Evolutionary conservation across 2,329 filamentous ascomycete genomes (phyloP).

Genomic region (Aureobasidium sp.): DNA sequence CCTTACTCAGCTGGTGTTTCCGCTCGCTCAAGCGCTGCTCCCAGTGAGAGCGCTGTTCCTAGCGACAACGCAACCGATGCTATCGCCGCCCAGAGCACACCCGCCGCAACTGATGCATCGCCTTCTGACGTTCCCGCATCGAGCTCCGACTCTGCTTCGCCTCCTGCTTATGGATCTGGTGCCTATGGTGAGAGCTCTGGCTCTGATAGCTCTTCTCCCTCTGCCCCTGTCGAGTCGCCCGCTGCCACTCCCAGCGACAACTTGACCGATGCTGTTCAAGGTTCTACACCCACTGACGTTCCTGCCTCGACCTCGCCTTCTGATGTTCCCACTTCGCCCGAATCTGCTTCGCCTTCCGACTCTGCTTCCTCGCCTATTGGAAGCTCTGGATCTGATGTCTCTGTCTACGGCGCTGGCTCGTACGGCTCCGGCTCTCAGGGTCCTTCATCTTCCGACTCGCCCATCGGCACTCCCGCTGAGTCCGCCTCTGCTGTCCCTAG

Average conservation of each 20-base stretch:
- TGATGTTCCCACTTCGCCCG: too few species aligned
- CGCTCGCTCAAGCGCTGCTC: neutral
- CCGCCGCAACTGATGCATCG: too few species aligned
- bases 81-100: neutral
- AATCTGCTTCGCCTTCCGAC: too few species aligned
- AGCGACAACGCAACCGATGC: neutral
- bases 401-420: neutral
- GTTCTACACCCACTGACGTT: neutral
- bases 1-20: neutral
- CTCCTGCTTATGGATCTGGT: neutral
- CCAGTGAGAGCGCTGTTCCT: neutral
- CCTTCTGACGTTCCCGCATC: too few species aligned
- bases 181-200: neutral
- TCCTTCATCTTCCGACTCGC: too few species aligned
- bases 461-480: conserved; percentile 1
- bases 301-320: neutral
- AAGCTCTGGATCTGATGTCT: neutral
- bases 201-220: neutral
- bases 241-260: neutral
- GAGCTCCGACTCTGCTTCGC: too few species aligned
- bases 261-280: neutral
- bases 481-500: neutral
- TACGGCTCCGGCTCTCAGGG: neutral
- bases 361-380: too few species aligned
- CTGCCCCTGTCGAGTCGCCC: conserved; percentile 3